phyloP scores from a whole-genome alignment of 768 basidiomycete genomes.

The Cystofilobasidium ferigula region DNA sequence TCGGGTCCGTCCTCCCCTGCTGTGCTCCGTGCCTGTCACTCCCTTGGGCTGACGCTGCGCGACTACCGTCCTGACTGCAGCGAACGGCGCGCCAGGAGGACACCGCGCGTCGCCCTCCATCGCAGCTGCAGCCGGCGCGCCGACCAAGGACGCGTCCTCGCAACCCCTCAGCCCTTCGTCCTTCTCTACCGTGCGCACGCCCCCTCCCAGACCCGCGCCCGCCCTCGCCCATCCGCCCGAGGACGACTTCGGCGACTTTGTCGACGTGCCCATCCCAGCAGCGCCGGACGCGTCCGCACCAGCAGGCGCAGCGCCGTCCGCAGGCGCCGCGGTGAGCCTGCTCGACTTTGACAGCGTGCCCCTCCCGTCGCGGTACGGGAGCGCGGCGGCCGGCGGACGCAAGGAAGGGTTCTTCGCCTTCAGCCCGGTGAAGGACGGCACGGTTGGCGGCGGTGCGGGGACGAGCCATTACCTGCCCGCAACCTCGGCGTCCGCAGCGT shows the following conservation, averaged over 20 bases:
- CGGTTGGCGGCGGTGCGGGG: slow-evolving; percentile 28
- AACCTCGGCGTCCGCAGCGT: slow-evolving; percentile 38
- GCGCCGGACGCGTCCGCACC: no score
- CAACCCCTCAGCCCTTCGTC: slow-evolving; percentile 5
- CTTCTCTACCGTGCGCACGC: slow-evolving; percentile 29
- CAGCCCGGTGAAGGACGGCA: slow-evolving; percentile 14
- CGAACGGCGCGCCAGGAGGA: background rate
- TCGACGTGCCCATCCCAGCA: slow-evolving; percentile 20
- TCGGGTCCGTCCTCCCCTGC: no score
- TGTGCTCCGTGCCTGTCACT: background rate
- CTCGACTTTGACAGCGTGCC: slow-evolving; percentile 39
- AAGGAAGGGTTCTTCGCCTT: slow-evolving; percentile 39
- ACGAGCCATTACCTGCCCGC: slow-evolving; percentile 28
- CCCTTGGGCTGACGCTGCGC: no score
- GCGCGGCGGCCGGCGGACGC: slow-evolving; percentile 25
- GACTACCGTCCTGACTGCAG: background rate
- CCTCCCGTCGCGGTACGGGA: slow-evolving; percentile 31
- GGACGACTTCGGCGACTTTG: slow-evolving; percentile 40
- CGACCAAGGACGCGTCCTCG: background rate
- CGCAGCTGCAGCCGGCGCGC: background rate
- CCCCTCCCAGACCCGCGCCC: background rate
- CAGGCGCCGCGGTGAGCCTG: slow-evolving; percentile 31
- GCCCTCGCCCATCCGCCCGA: background rate
- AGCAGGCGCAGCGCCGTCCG: no score
- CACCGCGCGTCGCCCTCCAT: background rate